A percentile compares a stretch with the other conserved stretches of the same genome.
Conservation (phyloP, 345 rosid species). For the Gynandropsis gynandra region DNA sequence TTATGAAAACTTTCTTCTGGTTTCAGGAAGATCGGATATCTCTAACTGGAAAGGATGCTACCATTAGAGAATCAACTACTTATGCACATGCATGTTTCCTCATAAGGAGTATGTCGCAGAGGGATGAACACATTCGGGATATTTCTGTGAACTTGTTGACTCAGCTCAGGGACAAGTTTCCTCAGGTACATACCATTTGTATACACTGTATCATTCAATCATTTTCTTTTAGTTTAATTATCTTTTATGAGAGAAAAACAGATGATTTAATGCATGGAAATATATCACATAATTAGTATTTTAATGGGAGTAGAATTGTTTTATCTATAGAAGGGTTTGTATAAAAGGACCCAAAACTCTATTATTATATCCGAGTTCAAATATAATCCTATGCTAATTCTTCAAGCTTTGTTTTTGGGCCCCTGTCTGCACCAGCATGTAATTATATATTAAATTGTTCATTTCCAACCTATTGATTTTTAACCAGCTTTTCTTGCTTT, state of each 20-base stretch:
- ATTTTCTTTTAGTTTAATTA: conserved; percentile 12
- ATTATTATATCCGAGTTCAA: conserved; percentile 12
- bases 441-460: conserved; percentile 11
- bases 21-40: conserved; percentile 83
- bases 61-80: conserved; percentile 71
- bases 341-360: conserved; percentile 13
- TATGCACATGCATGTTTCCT: conserved; percentile 86
- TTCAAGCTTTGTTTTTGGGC: not conserved
- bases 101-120: conserved; percentile 87
- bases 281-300: conserved; percentile 1
- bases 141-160: conserved; percentile 74
- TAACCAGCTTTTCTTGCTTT: conserved; percentile 6
- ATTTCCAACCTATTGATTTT: not conserved
- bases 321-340: conserved; percentile 1
- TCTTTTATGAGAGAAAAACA: conserved; percentile 17
- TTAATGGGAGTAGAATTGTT: conserved; percentile 5
- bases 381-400: not conserved
- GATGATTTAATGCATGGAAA: conserved; percentile 5
- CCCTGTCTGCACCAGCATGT: not conserved
- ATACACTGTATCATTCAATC: conserved; percentile 6
- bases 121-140: conserved; percentile 91
- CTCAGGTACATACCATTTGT: conserved; percentile 56
- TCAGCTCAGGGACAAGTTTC: conserved; percentile 92
- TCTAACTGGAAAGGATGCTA: conserved; percentile 75
- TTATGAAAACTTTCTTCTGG: conserved; percentile 24